phyloP scores from a whole-genome alignment of 1,284 basidiomycete species.

The Caloboletus inedulis region DNA sequence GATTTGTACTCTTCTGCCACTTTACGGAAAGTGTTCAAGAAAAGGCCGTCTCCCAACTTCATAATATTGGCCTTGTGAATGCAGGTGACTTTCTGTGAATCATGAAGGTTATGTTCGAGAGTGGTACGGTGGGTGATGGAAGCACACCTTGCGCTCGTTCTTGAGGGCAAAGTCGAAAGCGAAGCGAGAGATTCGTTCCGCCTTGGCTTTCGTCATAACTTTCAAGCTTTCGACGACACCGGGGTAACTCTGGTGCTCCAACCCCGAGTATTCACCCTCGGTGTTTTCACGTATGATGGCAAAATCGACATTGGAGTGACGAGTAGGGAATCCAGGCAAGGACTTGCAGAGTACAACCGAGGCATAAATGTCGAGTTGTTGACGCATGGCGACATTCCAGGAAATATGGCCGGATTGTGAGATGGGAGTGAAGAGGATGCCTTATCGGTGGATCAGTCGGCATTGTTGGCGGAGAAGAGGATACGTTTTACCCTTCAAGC shows the following conservation, averaged over 20 bases:
- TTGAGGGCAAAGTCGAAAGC: constrained; percentile 99
- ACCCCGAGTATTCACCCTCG: constrained; percentile 98
- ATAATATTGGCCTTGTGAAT: constrained; percentile 99
- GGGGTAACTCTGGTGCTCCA: constrained; percentile 98
- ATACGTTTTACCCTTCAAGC: constrained; percentile 81
- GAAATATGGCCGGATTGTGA: constrained; percentile 96
- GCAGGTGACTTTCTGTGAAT: constrained; percentile 91
- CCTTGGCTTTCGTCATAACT: constrained; percentile 93
- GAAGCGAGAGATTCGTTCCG: constrained; percentile 95
- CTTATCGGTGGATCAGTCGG: constrained; percentile 40
- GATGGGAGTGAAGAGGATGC: constrained; percentile 98
- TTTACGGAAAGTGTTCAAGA: constrained; percentile 97
- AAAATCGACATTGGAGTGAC: constrained; percentile 97
- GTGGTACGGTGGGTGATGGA: not conserved
- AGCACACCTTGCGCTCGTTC: constrained; percentile 88
- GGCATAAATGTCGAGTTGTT: constrained; percentile 98
- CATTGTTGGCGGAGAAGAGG: not conserved
- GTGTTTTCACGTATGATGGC: constrained; percentile 99
- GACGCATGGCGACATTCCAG: constrained; percentile 99
- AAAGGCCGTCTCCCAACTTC: constrained; percentile 99
- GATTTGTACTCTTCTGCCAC: constrained; percentile 96
- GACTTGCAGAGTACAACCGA: constrained; percentile 99
- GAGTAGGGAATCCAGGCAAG: constrained; percentile 94
- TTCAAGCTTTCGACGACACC: constrained; percentile 99
- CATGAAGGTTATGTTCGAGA: constrained; percentile 10